Base-by-base conservation (phyloP, 768 basidiomycete genomes). In the Russula brevipes region DNA sequence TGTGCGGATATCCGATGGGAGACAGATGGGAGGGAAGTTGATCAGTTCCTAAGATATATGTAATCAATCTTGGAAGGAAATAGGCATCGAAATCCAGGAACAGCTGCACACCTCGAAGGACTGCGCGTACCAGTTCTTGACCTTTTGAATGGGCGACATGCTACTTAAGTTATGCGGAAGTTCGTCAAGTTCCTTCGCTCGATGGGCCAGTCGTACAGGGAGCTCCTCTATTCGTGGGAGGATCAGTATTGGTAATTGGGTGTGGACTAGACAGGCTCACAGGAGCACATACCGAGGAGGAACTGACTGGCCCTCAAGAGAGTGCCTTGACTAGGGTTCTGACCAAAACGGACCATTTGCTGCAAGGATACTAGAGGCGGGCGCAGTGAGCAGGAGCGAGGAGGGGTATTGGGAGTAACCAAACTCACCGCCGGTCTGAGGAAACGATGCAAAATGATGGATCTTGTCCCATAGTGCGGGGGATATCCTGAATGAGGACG, bases 71-170 rank as follows among this genome's bases (percentile, higher is more conserved):
- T 35, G 68, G 30, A 67, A 68, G 46, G 35, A 47, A 59, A 58
- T 47, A 33, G 31, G 30, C 44, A 30, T 31, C 5, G 36, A 16
- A 42, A 19, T 2, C 16, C n/a, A 49, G 36, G 54, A 8, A 36
- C 17, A 49, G 30, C 42, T 52, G 56, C 86, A 56, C 57, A 95
- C 96, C 83, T 98, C 91, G 74, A 99, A 98, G 16, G 91, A 93
- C 78, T 98, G 93, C 0, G 96, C 96, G 74, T 99, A 99, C 97
- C 97, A 99, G 70, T 96, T 88, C 78, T 94, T 95, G 63, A 99
- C 91, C 72, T 91, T 94, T 61, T 86, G 84, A 67, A 99, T 98
- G 44, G 89, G 90, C 0, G 88, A 85, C 96, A 97, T 97, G 51
- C 83, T 83, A 69, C 86, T 87, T 55, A 99, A 81, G 59, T 91